Base-by-base conservation (phyloP, 805 yeast species). In the Kodamaea hsintzibuensis region DNA sequence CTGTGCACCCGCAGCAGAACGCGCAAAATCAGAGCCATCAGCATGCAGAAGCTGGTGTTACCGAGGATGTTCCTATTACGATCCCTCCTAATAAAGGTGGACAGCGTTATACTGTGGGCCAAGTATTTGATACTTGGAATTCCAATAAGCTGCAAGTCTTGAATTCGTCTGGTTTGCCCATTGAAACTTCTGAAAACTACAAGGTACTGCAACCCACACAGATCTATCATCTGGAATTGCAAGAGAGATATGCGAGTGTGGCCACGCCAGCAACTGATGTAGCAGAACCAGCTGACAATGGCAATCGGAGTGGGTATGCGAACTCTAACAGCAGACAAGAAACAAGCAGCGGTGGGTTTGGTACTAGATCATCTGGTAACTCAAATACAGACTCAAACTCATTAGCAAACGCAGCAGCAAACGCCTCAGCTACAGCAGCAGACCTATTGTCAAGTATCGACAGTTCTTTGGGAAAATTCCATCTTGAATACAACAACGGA, bases 101-200 rank as follows among this genome's bases (percentile, higher is more conserved):
- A 35, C 69, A 69, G 54, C 68, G 69, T 25, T 83, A 84, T 60
- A 61, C 82, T 6, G 70, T 82, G 66, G 75, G 77, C 27, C 83
- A 84, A 59, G 76, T 85, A 58, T 74, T 84, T 55, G 70, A 76
- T 18, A 77, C 83, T 10, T 84, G 85, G 80, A 65, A 73, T 38
- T 68, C 71, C 17, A 69, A 63, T 54, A 63, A 67, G 53, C 68
- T 61, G 49, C 59, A 57, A 19, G 63, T 68, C 47, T 58, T 69
- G 54, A 50, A 53, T 17, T 39, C 55, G 37, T 42, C 25, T 12
- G 62, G 60, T 7, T 45, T 60, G 14, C 56, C 57, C 3, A 54
- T 50, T 22, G 42, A 47, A 57, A 61, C 27, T 61, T 64, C 56
- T 47, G 78, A 72, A 49, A 61, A 63, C 50, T 74, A 70, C 61